phyloP scores from a whole-genome alignment of 2,329 filamentous ascomycete genomes.

The Rutstroemia sp. region DNA sequence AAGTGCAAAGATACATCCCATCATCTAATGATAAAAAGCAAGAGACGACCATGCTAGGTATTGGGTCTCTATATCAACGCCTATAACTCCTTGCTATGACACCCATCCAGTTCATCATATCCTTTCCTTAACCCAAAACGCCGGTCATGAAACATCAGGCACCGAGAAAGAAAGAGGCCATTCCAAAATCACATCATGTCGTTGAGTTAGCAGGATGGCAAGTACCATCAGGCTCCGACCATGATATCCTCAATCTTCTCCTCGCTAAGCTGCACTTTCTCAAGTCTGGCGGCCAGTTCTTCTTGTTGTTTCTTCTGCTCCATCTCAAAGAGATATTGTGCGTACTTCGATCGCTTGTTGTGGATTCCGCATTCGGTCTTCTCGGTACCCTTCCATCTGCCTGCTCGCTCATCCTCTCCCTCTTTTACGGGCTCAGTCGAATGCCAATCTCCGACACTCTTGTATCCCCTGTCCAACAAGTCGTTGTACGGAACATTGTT shows the following conservation, averaged over 20 bases:
- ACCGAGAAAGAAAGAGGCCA: background rate
- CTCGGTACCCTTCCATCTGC: constrained; percentile 89
- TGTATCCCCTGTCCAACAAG: constrained; percentile 89
- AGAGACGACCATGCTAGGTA: background rate
- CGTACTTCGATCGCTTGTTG: constrained; percentile 93
- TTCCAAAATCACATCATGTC: background rate
- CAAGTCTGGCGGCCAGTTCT: constrained; percentile 20
- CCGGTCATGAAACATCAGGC: background rate
- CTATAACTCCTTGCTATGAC: constrained; percentile 6
- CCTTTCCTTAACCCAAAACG: background rate
- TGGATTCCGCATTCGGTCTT: constrained; percentile 99
- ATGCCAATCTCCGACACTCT: constrained; percentile 97
- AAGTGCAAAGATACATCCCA: background rate
- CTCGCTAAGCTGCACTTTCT: constrained; percentile 18
- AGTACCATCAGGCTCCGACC: constrained; percentile 3
- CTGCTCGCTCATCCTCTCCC: constrained; percentile 90
- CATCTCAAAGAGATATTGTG: constrained; percentile 51
- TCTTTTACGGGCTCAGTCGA: constrained; percentile 85
- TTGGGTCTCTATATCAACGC: constrained; percentile 3
- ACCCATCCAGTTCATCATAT: constrained; percentile 1
- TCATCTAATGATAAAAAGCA: background rate
- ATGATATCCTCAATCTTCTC: constrained; percentile 12
- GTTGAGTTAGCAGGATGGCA: background rate
- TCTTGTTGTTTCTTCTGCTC: constrained; percentile 29
- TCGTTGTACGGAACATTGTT: constrained; percentile 91